Base-by-base conservation (phyloP, 2,329 filamentous ascomycete genomes). In the Bipolaris victoriae region DNA sequence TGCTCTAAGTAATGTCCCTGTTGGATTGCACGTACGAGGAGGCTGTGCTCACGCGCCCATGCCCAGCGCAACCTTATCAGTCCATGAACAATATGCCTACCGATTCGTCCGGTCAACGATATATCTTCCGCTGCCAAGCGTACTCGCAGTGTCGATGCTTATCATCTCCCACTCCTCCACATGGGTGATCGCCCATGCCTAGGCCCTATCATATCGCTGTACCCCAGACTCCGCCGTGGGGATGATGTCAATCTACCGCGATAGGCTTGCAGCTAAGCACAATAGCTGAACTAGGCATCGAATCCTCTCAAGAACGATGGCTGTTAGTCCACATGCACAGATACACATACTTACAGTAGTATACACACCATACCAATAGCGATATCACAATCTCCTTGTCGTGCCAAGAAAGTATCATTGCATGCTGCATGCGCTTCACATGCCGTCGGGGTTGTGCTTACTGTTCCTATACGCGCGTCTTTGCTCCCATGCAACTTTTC, bases 21-120 rank as follows among this genome's bases (percentile, higher is more conserved):
- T 7, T 13, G 20, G 2, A 15, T 46, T 18, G 1, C 18, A 49
- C 29, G n/a, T 29, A 11, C n/a, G 22, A 15, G 31, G 5, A 44
- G 13, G 2, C 10, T 36, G 36, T 18, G 36, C 24, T 16, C 11
- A 29, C 36, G 45, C 36, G 18, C 26, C 31, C 16, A 36, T 44
- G 58, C 47, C 58, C 43, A 57, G 52, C 16, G 13, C 55, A 26
- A 39, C 46, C 62, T 65, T 65, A 66, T 66, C 66, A 60, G 59
- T 26, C 56, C 61, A 58, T 57, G 58, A 47, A 40, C 18, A 49
- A 55, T 47, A n/a, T 11, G 43, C 36, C 43, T 15, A 18, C 40
- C 7, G 22, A 40, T 57, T 57, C 7, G 35, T 36, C 49, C 6
- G 16, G 35, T 57, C 33, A 36, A n/a, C 31, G 41, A 22, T 40